phyloP scores from a whole-genome alignment of 345 rosid species.

The Sisymbrium altissimum region DNA sequence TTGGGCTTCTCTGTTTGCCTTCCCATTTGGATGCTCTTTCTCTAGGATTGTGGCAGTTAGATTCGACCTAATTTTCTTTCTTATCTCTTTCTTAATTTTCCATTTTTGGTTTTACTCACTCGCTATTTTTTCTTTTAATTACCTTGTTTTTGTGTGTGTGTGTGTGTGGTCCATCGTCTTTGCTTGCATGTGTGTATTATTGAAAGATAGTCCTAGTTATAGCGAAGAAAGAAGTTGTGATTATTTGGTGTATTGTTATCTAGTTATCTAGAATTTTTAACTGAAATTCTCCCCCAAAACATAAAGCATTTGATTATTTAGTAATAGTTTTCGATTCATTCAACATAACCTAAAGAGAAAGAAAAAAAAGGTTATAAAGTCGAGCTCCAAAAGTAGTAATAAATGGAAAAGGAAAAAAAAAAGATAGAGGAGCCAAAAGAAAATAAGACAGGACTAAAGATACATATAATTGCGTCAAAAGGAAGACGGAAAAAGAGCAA shows the following conservation, averaged over 20 bases:
- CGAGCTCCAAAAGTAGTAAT: neutral
- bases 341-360: neutral
- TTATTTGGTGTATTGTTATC: too few relatives aligned
- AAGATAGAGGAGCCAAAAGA: neutral
- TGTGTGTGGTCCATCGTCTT: neutral
- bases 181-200: constrained; percentile 6
- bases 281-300: neutral
- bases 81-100: neutral
- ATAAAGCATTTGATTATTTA: neutral
- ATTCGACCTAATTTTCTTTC: neutral
- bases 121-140: neutral
- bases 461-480: constrained; percentile 5
- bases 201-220: neutral
- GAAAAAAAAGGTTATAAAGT: neutral
- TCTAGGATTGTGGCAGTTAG: constrained; percentile 3
- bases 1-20: constrained; percentile 21
- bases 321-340: neutral
- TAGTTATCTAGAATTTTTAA: neutral
- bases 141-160: neutral
- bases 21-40: constrained; percentile 12
- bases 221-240: too few relatives aligned
- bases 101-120: neutral
- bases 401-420: neutral
- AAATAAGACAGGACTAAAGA: neutral
- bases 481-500: neutral